These are phyloP conservation scores for Penicillium antarcticum DNA, from an alignment of 495 filamentous ascomycete genomes.

Conservation along the genomic window DNA sequence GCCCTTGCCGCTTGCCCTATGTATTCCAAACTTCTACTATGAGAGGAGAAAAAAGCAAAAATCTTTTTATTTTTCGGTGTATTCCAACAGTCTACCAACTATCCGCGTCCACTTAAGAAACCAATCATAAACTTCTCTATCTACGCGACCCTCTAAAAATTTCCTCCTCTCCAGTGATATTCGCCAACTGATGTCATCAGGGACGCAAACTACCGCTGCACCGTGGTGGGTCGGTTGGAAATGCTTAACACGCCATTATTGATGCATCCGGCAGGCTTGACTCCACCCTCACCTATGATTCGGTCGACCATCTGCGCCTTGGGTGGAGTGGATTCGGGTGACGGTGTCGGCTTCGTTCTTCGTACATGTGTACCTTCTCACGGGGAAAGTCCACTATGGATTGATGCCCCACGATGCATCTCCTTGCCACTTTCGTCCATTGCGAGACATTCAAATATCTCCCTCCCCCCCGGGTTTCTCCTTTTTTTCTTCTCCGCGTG, in stretches of 20 bases:
- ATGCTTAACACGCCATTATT: constrained; percentile 34
- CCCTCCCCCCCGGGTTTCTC: constrained; percentile 12
- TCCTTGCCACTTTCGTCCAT: constrained; percentile 22
- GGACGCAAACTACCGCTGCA: constrained; percentile 17
- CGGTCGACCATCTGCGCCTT: constrained; percentile 9
- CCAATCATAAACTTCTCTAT: neutral
- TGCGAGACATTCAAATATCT: constrained; percentile 22
- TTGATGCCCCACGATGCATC: constrained; percentile 17
- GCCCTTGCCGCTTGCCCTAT: no score
- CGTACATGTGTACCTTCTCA: constrained; percentile 2
- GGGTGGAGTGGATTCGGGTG: constrained; percentile 8
- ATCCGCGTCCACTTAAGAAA: neutral
- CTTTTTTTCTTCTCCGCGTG: constrained; percentile 10
- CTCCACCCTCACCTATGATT: constrained; percentile 16
- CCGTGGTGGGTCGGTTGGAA: constrained; percentile 7
- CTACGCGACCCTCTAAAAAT: neutral
- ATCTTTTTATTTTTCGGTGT: no score
- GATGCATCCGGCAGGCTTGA: constrained; percentile 26
- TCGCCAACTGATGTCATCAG: constrained; percentile 22
- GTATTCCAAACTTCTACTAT: no score
- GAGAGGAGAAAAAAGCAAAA: no score
- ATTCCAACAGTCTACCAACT: no score
- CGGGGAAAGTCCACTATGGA: constrained; percentile 16
- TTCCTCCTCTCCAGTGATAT: neutral
- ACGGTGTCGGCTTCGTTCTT: constrained; percentile 8